Percentiles rank a stretch among this genome's conserved stretches.
Evolutionary conservation across 2,329 filamentous ascomycete genomes (phyloP).

Genomic region (Aspergillus caelatus): DNA sequence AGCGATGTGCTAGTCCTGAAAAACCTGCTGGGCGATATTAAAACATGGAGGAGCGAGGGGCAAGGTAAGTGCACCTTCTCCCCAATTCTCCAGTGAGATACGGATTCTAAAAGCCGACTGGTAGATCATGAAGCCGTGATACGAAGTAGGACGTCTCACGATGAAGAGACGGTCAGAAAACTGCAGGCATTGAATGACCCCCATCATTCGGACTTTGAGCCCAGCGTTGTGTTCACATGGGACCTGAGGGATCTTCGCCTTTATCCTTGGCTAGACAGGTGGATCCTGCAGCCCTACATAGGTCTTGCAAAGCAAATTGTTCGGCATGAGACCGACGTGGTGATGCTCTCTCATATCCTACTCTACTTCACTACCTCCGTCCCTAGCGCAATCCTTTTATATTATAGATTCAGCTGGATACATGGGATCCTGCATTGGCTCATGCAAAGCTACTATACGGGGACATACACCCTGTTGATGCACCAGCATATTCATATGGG

Average conservation of each 20-base stretch:
- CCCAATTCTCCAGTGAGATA: not conserved
- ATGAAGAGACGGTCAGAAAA: conserved; percentile 39
- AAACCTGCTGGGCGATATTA: not conserved
- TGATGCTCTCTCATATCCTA: conserved; percentile 76
- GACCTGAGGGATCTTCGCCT: conserved; percentile 52
- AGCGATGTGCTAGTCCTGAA: not conserved
- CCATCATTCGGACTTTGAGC: conserved; percentile 52
- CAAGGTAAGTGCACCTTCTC: not conserved
- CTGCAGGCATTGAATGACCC: conserved; percentile 56
- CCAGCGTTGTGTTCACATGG: conserved; percentile 58
- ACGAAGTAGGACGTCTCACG: not conserved
- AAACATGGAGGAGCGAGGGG: not conserved
- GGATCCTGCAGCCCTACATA: conserved; percentile 64
- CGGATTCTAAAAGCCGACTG: not conserved
- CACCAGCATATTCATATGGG: conserved; percentile 82
- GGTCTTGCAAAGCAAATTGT: conserved; percentile 59
- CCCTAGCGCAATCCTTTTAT: conserved; percentile 69
- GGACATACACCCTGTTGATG: conserved; percentile 78
- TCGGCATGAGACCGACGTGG: conserved; percentile 70
- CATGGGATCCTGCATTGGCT: conserved; percentile 68
- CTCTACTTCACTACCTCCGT: conserved; percentile 71
- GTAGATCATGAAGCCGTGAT: not conserved
- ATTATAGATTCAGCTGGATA: conserved; percentile 63
- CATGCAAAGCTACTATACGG: conserved; percentile 70
- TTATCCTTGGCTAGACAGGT: conserved; percentile 46